Base-by-base conservation (phyloP, 1,284 basidiomycete genomes). In the Pseudozyma sp. region DNA sequence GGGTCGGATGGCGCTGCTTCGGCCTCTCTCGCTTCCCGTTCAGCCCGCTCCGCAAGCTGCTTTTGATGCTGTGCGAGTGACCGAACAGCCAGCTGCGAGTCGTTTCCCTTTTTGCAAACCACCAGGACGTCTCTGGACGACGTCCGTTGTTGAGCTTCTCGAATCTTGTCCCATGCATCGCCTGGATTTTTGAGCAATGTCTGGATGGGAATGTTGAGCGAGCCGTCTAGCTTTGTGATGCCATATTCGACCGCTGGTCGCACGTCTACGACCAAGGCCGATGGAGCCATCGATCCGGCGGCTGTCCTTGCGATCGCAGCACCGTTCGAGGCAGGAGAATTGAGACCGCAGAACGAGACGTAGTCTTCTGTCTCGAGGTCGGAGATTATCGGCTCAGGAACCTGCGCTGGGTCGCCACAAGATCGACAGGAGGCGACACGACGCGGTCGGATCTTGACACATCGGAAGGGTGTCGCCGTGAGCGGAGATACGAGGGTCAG, bases 221-320 rank as follows among this genome's bases (percentile, higher is more conserved):
- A 93, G 0, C 86, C 87, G 4, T 91, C 90, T 24, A 98, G 84
- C 55, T 90, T 89, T 70, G 94, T 94, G 43, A 99, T 97, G 0
- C 90, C 91, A 83, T 90, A 98, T 84, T 98, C 95, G 0, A 89
- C 89, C 35, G 86, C 85, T 1, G 93, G 89, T 16, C 97, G 88
- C 7, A 97, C 94, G 77, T 99, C 97, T 16, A 99, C 86, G 9
- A 97, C 19, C 13, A 82, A 40, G 1, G 62, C 44, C 16, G 87
- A 62, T 40, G 81, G 85, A 69, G 87, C 80, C 31, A 35, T 87
- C 85, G 16, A 82, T 78, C 0, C 89, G 89, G 80, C 93, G 92
- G 1, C 90, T 88, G 30, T 74, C 19, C 70, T 52, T 2, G 50
- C 50, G 19, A 67, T 16, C 82, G 91, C 93, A 5, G 14, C 54